Conservation (phyloP, 164 flowering plant species). For the Malania oleifera region DNA sequence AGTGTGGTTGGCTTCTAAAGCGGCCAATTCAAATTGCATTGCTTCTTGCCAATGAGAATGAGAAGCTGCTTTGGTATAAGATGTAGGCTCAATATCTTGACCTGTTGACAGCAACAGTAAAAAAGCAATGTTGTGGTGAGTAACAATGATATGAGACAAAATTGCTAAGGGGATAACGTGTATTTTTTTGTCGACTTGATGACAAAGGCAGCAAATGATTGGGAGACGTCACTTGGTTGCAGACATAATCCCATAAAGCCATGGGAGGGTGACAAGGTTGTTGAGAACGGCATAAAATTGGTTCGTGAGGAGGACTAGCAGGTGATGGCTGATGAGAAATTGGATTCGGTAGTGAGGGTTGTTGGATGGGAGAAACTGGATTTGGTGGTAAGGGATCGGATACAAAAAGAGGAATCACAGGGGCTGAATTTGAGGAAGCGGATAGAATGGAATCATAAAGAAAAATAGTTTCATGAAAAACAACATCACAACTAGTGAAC, state of each 20-base stretch:
- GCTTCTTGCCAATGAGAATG: background rate
- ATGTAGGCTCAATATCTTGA: conserved; percentile 4
- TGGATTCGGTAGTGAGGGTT: too few species aligned
- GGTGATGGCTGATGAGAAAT: too few species aligned
- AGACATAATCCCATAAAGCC: too few species aligned
- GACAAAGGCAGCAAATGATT: background rate
- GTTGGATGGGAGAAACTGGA: too few species aligned
- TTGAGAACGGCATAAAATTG: background rate
- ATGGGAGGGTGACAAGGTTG: background rate
- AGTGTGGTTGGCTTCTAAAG: too few species aligned
- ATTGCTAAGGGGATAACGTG: background rate
- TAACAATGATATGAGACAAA: too few species aligned
- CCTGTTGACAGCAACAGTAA: background rate
- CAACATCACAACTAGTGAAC: conserved; percentile 5
- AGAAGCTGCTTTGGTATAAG: background rate
- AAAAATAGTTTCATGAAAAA: too few species aligned
- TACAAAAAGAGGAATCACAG: background rate
- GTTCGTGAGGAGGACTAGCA: background rate
- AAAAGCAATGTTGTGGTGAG: background rate
- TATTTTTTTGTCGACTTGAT: background rate
- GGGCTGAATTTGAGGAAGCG: background rate
- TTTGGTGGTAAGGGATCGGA: too few species aligned
- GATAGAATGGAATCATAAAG: conserved; percentile 1
- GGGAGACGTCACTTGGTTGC: conserved; percentile 2
- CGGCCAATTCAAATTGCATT: too few species aligned